Conservation (phyloP, 2,329 filamentous ascomycete species). For the Tolypocladium endophyticum region DNA sequence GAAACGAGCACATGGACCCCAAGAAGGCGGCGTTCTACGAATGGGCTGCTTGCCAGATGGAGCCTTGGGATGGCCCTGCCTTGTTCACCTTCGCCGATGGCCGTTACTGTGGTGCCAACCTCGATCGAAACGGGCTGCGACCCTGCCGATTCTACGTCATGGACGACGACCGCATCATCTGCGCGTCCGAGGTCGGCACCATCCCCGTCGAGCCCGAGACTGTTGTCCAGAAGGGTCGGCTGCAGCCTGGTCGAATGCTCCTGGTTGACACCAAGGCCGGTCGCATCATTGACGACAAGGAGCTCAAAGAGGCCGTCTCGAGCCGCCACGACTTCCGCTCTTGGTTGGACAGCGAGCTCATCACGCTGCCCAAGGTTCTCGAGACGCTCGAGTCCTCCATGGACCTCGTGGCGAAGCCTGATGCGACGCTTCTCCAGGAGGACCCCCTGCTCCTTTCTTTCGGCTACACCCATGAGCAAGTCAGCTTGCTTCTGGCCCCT, state of each 20-base stretch:
- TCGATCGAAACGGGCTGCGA: slow-evolving; percentile 89
- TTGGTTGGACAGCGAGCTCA: slow-evolving; percentile 79
- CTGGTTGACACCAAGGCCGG: slow-evolving; percentile 83
- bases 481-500: slow-evolving; percentile 80
- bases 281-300: slow-evolving; percentile 86
- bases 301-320: slow-evolving; percentile 84
- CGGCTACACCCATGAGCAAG: slow-evolving; percentile 91
- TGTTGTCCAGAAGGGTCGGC: slow-evolving; percentile 82
- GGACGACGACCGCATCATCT: slow-evolving; percentile 94
- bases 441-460: slow-evolving; percentile 79
- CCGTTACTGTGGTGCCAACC: slow-evolving; percentile 90
- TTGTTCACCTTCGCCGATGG: slow-evolving; percentile 96
- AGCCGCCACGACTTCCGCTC: slow-evolving; percentile 75
- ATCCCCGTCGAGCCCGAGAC: slow-evolving; percentile 84
- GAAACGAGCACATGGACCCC: slow-evolving; percentile 82
- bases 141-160: slow-evolving; percentile 96
- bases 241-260: slow-evolving; percentile 93
- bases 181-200: slow-evolving; percentile 90
- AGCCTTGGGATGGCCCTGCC: slow-evolving; percentile 94
- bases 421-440: slow-evolving; percentile 64
- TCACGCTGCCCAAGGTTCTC: slow-evolving; percentile 69
- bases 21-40: slow-evolving; percentile 97
- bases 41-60: slow-evolving; percentile 98
- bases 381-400: slow-evolving; percentile 48
- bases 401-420: slow-evolving; percentile 57